Evolutionary conservation across 1,139 yeast species (phyloP), one percentile per base, ranked within the genome.

Genomic region (Groenewaldozyma auringiensis): DNA sequence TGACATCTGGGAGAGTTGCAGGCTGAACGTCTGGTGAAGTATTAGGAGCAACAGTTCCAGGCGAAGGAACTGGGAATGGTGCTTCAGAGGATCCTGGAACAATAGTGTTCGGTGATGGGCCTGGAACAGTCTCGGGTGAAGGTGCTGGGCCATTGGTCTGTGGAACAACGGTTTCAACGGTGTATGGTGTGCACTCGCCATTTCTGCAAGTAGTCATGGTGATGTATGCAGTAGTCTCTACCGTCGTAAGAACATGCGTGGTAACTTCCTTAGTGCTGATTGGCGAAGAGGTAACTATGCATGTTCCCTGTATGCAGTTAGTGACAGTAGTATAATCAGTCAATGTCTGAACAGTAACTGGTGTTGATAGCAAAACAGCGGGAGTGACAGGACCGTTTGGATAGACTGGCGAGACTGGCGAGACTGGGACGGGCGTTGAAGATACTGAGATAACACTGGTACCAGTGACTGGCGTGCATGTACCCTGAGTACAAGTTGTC

Each of bases 31-130:
- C 11, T 9, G 37, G 11, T 2, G 21, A 8, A 14, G 44, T 18
- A 35, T 20, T 40, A 18, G 47, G 44, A 6, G 37, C 43, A 27
- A 37, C 36, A 25, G 40, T 20, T 4, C 27, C 20, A 29, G 44
- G 22, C 13, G 44, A 40, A 17, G 37, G 31, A 17, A 35, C 37
- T 25, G 29, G 29, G 11, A 20, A 31, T 3, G 46, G 37, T 9
- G 21, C 39, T 17, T 37, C 46, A 21, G 37, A 29, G 14, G 36
- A 29, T 18, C 18, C 8, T 22, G 43, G 38, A 13, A 34, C 32
- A 8, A 11, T 6, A n/a, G 16, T 33, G 14, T 35, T 38, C 9
- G 36, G 21, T 18, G 21, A 13, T 22, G 43, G 38, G n/a, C 21
- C 32, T 25, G 29, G 29, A n/a, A 20, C 39, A 4, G 46, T 27